Evolutionary conservation across 805 yeast species (phyloP), one percentile per base, ranked within the genome.

Genomic region (Lachancea lanzarotensis): DNA sequence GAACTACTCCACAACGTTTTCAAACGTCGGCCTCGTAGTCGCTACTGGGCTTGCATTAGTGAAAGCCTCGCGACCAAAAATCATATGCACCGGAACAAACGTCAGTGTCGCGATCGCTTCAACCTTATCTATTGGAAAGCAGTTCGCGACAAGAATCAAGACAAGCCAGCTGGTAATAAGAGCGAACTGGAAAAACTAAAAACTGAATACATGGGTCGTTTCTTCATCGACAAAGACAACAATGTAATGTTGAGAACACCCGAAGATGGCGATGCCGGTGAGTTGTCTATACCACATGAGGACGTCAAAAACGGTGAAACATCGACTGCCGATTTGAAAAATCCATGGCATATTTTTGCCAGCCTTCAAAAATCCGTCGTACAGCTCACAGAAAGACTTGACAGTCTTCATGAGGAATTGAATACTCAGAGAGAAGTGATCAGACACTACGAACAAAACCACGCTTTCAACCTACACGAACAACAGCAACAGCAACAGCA

Each of bases 61-160:
- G 35, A 30, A 19, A 15, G 18, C 16, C 32, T 42, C 12, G 12
- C 30, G 15, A 6, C 36, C 12, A 19, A 36, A 6, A 15, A 29
- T 32, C 10, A 20, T 40, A 37, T 42, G 40, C 35, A 29, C 22
- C 17, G 45, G 15, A 42, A 42, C 37, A 42, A 27, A 22, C 36
- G 45, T n/a, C 45, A 42, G 18, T 36, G 45, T 27, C 45, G 45
- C 17, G 45, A 42, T 41, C 40, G 45, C 25, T 42, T 42, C 41
- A 42, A 42, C 34, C 41, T 42, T 18, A 20, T 42, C 30, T 42
- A 26, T 18, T 42, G 39, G 36, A 36, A 37, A 16, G 45, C 45
- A 11, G 39, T 42, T 16, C 35, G 45, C 34, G 35, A 42, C 35
- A 36, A 29, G 11, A 20, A 26, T 13, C 38, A 26, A 20, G 35